These are phyloP conservation scores for Albifimbria verrucaria DNA, from an alignment of 2,329 filamentous ascomycete genomes.

Conservation along the genomic window DNA sequence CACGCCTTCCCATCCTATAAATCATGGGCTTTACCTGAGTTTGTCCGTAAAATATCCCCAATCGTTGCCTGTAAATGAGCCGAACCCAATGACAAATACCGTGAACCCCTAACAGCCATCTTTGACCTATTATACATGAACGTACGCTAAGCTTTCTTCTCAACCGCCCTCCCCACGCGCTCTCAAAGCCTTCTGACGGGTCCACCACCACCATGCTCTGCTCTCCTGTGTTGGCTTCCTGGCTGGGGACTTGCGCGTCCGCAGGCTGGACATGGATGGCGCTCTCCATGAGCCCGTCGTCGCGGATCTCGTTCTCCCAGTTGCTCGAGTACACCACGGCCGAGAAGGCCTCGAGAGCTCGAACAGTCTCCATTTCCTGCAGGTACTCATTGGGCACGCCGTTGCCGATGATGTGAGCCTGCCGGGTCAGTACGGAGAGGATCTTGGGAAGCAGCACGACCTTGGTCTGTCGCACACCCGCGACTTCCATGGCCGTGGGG, in stretches of 20 bases:
- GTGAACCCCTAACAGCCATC: slow-evolving; percentile 2
- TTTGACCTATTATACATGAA: slow-evolving; percentile 4
- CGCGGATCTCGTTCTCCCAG: slow-evolving; percentile 64
- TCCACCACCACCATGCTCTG: slow-evolving; percentile 56
- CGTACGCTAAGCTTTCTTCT: slow-evolving; percentile 21
- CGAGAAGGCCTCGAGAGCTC: slow-evolving; percentile 77
- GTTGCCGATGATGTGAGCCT: slow-evolving; percentile 85
- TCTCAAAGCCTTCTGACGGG: slow-evolving; percentile 55
- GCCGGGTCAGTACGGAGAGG: slow-evolving; percentile 82
- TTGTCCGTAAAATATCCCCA: background rate
- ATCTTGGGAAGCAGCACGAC: slow-evolving; percentile 74
- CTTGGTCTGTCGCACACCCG: slow-evolving; percentile 56
- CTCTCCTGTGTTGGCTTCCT: slow-evolving; percentile 23
- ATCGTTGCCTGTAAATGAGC: background rate
- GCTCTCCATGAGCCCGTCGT: slow-evolving; percentile 40
- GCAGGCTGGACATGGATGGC: slow-evolving; percentile 30
- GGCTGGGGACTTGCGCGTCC: slow-evolving; percentile 15
- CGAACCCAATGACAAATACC: background rate
- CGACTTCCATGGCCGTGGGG: slow-evolving; percentile 46
- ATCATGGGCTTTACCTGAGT: background rate
- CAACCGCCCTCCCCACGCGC: slow-evolving; percentile 63
- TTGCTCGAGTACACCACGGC: slow-evolving; percentile 87
- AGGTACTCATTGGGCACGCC: slow-evolving; percentile 70
- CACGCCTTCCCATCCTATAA: background rate
- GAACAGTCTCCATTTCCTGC: slow-evolving; percentile 71